These are phyloP conservation scores for Amanita exitialis DNA, from an alignment of 768 basidiomycete species.

Conservation along the genomic window DNA sequence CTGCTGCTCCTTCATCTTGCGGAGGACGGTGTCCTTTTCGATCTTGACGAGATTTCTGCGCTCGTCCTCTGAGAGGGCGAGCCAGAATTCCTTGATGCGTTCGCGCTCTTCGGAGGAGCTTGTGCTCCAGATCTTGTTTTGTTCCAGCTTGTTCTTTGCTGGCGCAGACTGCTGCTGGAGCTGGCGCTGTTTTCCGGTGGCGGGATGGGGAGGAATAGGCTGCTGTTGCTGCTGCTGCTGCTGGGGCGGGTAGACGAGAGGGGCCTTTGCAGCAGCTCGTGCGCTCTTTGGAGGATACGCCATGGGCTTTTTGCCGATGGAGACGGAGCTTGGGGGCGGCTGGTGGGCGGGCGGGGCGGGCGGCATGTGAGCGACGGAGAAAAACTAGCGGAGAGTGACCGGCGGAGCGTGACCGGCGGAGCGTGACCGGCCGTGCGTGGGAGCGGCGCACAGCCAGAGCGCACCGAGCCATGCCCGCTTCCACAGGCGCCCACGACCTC, in stretches of 20 bases:
- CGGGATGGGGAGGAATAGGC: slow-evolving; percentile 28
- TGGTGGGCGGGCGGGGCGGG: slow-evolving; percentile 20
- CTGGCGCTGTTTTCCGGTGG: slow-evolving; percentile 32
- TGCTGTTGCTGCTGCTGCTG: slow-evolving; percentile 25
- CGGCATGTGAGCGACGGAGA: slow-evolving; percentile 17
- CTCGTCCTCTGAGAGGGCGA: slow-evolving; percentile 85
- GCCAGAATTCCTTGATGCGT: slow-evolving; percentile 97
- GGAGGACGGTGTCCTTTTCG: slow-evolving; percentile 95
- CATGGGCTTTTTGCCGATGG: slow-evolving; percentile 92
- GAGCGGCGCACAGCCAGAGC: slow-evolving; percentile 21
- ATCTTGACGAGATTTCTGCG: slow-evolving; percentile 88
- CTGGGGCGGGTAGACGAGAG: slow-evolving; percentile 29
- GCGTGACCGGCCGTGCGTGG: slow-evolving; percentile 11
- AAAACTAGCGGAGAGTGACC: neutral
- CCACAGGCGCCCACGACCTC: slow-evolving; percentile 21
- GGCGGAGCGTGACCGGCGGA: neutral
- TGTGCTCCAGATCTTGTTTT: slow-evolving; percentile 90
- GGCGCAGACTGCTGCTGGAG: slow-evolving; percentile 20
- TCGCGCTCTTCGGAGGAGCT: slow-evolving; percentile 89
- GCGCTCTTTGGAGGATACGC: slow-evolving; percentile 46
- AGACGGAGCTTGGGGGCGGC: slow-evolving; percentile 62
- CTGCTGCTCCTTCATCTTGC: slow-evolving; percentile 99
- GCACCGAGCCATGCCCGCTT: slow-evolving; percentile 2
- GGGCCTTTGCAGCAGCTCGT: slow-evolving; percentile 38
- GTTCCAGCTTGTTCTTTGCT: slow-evolving; percentile 26